A percentile compares a stretch with the other conserved stretches of the same genome.
phyloP scores from a whole-genome alignment of 2,329 filamentous ascomycete genomes.

The Pseudogymnoascus destructans region DNA sequence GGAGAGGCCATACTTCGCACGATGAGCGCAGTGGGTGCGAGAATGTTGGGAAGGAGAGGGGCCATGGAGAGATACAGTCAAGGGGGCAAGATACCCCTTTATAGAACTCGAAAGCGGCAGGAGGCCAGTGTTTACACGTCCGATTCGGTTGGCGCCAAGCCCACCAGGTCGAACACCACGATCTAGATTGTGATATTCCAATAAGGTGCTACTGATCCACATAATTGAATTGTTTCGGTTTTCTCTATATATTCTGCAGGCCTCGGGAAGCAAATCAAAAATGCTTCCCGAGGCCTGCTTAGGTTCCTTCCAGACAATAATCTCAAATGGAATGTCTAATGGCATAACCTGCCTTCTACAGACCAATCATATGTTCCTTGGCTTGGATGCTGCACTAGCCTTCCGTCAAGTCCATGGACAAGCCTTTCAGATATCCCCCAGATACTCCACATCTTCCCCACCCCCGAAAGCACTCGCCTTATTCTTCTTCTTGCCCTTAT shows the following conservation, averaged over 20 bases:
- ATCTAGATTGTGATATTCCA: neutral
- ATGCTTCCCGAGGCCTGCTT: neutral
- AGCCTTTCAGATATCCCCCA: conserved; percentile 4
- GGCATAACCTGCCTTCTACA: neutral
- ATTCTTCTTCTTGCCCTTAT: conserved; percentile 17
- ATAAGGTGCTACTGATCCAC: neutral
- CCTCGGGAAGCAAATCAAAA: too few species aligned
- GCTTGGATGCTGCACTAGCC: conserved; percentile 13
- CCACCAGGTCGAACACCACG: neutral
- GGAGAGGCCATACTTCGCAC: neutral
- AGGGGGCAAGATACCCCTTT: neutral
- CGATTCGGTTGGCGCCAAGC: neutral
- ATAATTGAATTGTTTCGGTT: neutral
- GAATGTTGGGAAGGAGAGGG: neutral
- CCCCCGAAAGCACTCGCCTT: conserved; percentile 5
- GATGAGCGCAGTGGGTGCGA: neutral
- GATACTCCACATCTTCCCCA: conserved; percentile 10
- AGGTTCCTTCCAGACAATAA: neutral
- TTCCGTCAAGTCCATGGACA: conserved; percentile 9
- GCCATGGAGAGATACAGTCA: neutral
- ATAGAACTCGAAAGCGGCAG: neutral
- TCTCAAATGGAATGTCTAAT: neutral
- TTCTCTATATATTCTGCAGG: neutral
- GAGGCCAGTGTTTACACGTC: neutral
- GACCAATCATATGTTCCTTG: neutral